These are phyloP conservation scores for Monilinia aucupariae DNA, from an alignment of 2,329 filamentous ascomycete genomes.

Conservation along the genomic window DNA sequence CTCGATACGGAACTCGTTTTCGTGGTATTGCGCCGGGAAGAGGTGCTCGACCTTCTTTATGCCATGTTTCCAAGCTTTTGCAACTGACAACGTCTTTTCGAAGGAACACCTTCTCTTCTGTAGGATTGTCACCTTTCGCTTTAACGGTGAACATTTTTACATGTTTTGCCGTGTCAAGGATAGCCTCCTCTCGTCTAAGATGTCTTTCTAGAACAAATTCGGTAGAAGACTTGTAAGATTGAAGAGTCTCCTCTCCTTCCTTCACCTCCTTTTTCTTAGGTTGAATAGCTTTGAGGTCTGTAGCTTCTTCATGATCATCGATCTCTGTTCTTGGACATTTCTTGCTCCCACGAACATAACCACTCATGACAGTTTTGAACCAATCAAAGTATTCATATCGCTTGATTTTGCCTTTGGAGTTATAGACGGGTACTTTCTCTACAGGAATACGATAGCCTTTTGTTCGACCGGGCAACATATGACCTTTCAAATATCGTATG, in stretches of 20 bases:
- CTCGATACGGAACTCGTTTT: constrained; percentile 84
- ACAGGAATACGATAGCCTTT: constrained; percentile 75
- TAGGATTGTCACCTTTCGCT: constrained; percentile 66
- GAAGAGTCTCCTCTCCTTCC: constrained; percentile 74
- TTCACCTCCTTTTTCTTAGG: constrained; percentile 67
- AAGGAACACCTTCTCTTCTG: constrained; percentile 74
- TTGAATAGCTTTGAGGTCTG: constrained; percentile 67
- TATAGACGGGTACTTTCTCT: constrained; percentile 77
- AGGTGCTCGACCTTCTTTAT: constrained; percentile 85
- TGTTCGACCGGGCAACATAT: constrained; percentile 78
- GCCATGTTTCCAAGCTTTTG: constrained; percentile 93
- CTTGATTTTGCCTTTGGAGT: constrained; percentile 70
- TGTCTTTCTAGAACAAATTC: constrained; percentile 84
- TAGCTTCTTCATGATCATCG: constrained; percentile 74
- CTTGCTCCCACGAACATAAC: constrained; percentile 54
- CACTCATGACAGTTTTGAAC: constrained; percentile 75
- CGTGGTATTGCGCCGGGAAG: constrained; percentile 65
- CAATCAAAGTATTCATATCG: constrained; percentile 77
- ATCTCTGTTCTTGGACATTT: constrained; percentile 56
- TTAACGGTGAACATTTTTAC: constrained; percentile 70
- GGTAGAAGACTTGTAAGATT: constrained; percentile 80
- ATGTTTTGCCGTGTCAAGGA: constrained; percentile 61
- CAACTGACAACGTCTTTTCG: constrained; percentile 77
- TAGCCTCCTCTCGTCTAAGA: constrained; percentile 84
- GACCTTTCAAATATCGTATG: constrained; percentile 78